Conservation (phyloP, 2,329 filamentous ascomycete genomes). For the Paecilomyces dactylethromorphus region DNA sequence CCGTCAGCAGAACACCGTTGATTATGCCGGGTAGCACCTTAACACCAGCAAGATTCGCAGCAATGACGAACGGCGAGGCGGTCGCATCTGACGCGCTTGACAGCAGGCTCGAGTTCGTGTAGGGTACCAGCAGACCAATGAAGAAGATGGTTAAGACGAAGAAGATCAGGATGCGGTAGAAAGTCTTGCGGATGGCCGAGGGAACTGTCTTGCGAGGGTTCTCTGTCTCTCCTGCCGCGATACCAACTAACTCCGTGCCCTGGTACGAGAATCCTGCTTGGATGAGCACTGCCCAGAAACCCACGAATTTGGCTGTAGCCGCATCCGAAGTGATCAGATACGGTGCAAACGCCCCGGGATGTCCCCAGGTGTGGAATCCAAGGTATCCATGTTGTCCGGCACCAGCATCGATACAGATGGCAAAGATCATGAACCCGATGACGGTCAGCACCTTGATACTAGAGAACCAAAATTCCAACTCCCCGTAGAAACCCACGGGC, state of each 20-base stretch:
- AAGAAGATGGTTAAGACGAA: slow-evolving; percentile 8
- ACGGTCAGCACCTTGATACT: slow-evolving; percentile 71
- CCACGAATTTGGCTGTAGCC: slow-evolving; percentile 56
- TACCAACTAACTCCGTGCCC: slow-evolving; percentile 68
- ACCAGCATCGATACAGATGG: slow-evolving; percentile 67
- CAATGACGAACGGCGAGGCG: slow-evolving; percentile 39
- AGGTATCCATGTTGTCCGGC: slow-evolving; percentile 63
- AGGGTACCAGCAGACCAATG: slow-evolving; percentile 8
- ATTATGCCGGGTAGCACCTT: slow-evolving; percentile 33
- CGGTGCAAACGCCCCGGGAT: slow-evolving; percentile 61
- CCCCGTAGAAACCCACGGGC: slow-evolving; percentile 66
- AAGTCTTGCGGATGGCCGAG: slow-evolving; percentile 9
- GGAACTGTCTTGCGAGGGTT: slow-evolving; percentile 10
- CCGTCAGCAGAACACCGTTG: slow-evolving; percentile 37
- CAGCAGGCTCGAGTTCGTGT: slow-evolving; percentile 2
- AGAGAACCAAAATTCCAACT: slow-evolving; percentile 73
- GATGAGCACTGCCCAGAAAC: slow-evolving; percentile 49
- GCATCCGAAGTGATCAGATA: slow-evolving; percentile 54
- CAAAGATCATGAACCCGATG: slow-evolving; percentile 69
- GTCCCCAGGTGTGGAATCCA: slow-evolving; percentile 65
- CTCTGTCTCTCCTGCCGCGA: slow-evolving; percentile 67
- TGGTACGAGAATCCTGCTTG: slow-evolving; percentile 36
- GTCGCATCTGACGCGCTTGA: slow-evolving; percentile 14
- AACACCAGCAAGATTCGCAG: slow-evolving; percentile 30
- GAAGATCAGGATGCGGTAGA: slow-evolving; percentile 7